Base-by-base conservation (phyloP, 805 yeast genomes). In the Dipodascus albidus region DNA sequence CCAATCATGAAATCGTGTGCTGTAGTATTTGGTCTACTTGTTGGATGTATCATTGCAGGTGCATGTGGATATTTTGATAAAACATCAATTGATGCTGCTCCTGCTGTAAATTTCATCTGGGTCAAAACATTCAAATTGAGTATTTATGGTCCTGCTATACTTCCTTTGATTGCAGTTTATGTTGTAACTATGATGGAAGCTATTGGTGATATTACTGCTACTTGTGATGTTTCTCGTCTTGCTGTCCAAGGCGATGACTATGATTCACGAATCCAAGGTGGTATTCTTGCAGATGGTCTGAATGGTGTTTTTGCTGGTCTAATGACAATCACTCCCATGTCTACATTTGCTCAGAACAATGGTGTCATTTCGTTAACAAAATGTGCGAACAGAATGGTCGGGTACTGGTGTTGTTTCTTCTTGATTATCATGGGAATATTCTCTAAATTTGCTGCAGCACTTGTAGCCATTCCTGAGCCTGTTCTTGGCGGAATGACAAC, bases 1-100 rank as follows among this genome's bases (percentile, higher is more conserved):
- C 97, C 97, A 53, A 85, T 89, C 63, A 85, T 89, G 93, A 87
- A 85, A 65, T 85, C 95, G 1, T 88, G 96, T 76, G 93, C 96
- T 1, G 96, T 89, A 51, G 86, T 89, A 60, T 70, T 83, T 42
- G 96, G 96, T 41, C 73, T 89, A 55, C 70, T 90, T 24, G 81
- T 87, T 38, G 96, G 96, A 31, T 88, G 96, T 72, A 85, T 89
- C 57, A 93, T 89, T 50, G 96, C 93, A 38, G 95, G 95, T 55
- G 96, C 91, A 4, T 78, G 85, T 67, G 90, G 90, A 24, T 89
- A 89, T 71, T 89, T 88, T 65, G 76, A 77, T 58, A 70, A 74
- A 51, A 61, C 73, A 2, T 62, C 70, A n/a, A 83, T 89, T 59
- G 77, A 78, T 52, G 70, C 70, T 31, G 95, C 96, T 11, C 95